Percentiles rank a stretch among this genome's conserved stretches.
These are phyloP conservation scores for Astragalus glycyphyllos DNA, from an alignment of 306 rosid species.

Conservation along the genomic window DNA sequence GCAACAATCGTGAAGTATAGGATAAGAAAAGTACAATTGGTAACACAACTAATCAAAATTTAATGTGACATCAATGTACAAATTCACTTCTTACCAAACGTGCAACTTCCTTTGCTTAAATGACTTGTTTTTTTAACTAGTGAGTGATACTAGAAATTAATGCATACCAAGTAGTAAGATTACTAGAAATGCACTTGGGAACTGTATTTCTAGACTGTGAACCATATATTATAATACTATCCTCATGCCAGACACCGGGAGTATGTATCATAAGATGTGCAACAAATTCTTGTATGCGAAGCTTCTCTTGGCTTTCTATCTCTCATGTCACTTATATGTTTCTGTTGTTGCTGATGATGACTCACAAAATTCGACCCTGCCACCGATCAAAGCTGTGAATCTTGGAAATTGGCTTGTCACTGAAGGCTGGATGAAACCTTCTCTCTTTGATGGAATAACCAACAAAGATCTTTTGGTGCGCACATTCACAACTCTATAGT, in stretches of 20 bases:
- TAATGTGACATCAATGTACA: not conserved
- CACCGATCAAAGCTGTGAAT: constrained; percentile 65
- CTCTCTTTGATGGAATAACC: constrained; percentile 60
- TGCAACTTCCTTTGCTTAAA: not conserved
- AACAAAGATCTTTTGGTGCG: constrained; percentile 71
- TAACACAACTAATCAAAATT: no score
- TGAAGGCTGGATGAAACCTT: constrained; percentile 80
- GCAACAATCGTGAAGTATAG: no score
- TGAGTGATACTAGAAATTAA: not conserved
- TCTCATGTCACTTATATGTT: constrained; percentile 39
- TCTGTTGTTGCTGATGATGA: constrained; percentile 39
- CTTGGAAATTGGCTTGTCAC: constrained; percentile 71
- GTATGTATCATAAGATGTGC: constrained; percentile 34
- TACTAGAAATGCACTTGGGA: not conserved
- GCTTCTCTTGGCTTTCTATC: constrained; percentile 37
- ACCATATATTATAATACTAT: constrained; percentile 11
- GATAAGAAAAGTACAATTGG: no score
- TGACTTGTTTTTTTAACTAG: no score
- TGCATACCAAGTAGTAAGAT: no score
- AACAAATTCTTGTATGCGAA: not conserved
- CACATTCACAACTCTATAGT: not conserved
- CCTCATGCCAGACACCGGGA: constrained; percentile 1
- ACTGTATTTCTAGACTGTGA: not conserved
- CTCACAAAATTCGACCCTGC: constrained; percentile 45
- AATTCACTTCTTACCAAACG: not conserved